A percentile compares a stretch with the other conserved stretches of the same genome.
Evolutionary conservation across 164 flowering plant genomes (phyloP).

Genomic region (Amborella trichopoda): DNA sequence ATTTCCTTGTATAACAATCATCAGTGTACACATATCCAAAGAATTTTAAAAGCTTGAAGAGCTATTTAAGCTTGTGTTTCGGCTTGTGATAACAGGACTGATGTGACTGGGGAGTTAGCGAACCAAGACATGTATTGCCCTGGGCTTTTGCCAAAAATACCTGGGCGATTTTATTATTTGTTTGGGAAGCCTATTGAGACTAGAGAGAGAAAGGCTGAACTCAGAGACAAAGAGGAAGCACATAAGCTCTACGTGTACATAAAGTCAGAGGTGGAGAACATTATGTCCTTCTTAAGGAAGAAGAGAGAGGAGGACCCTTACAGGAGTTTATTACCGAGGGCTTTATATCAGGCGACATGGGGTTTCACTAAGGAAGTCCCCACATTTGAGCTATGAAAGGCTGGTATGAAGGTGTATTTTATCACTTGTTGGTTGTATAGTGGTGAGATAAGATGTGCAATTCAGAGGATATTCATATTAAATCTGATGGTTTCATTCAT

Average conservation of each 20-base stretch:
- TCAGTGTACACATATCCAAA: not conserved
- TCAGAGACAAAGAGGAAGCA: slow-evolving; percentile 41
- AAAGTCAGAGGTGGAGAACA: slow-evolving; percentile 47
- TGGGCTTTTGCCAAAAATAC: slow-evolving; percentile 57
- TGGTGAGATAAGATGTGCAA: no score
- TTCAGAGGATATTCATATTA: no score
- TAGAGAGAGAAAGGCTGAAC: slow-evolving; percentile 30
- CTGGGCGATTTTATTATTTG: slow-evolving; percentile 74
- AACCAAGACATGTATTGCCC: slow-evolving; percentile 42
- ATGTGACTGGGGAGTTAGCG: slow-evolving; percentile 35
- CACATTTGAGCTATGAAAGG: slow-evolving; percentile 28
- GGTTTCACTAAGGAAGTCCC: slow-evolving; percentile 22
- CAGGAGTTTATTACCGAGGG: slow-evolving; percentile 45
- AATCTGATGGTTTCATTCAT: no score
- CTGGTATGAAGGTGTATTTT: no score
- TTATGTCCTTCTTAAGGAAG: slow-evolving; percentile 38
- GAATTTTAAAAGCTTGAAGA: not conserved
- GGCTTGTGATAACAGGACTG: slow-evolving; percentile 21
- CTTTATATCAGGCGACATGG: slow-evolving; percentile 23
- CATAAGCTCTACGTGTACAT: slow-evolving; percentile 49
- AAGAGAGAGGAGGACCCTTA: slow-evolving; percentile 84
- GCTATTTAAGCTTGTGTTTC: not conserved
- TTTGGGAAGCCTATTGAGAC: slow-evolving; percentile 82
- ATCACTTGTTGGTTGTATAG: no score
- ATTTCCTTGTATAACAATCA: no score